phyloP scores from a whole-genome alignment of 2,329 filamentous ascomycete species.

The Coleophoma cylindrospora region DNA sequence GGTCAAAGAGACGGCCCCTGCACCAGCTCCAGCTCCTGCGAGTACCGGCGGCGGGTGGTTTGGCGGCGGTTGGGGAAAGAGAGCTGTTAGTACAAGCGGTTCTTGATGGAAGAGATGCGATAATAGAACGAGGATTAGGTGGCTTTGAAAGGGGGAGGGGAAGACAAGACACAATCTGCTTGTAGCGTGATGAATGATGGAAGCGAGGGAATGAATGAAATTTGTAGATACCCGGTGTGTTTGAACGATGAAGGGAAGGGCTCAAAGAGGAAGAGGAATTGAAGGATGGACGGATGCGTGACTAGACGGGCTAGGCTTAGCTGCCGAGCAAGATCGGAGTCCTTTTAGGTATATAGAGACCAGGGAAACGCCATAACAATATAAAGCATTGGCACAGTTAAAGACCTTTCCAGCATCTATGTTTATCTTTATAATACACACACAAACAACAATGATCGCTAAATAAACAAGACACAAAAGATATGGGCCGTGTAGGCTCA shows the following conservation, averaged over 20 bases:
- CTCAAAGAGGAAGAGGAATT: not conserved
- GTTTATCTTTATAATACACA: too few relatives aligned
- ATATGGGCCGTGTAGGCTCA: too few relatives aligned
- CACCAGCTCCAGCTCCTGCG: conserved; percentile 18
- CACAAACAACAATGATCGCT: too few relatives aligned
- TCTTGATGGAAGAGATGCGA: not conserved
- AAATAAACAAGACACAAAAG: too few relatives aligned
- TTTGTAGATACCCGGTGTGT: conserved; percentile 1
- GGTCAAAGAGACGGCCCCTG: conserved; percentile 9
- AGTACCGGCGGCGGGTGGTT: conserved; percentile 46
- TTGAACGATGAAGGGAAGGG: not conserved
- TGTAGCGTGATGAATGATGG: not conserved
- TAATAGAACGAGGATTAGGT: not conserved
- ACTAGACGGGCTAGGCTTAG: not conserved
- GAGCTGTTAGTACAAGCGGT: conserved; percentile 10
- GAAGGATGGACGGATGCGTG: not conserved
- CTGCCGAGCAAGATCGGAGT: too few relatives aligned
- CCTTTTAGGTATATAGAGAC: too few relatives aligned
- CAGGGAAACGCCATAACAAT: too few relatives aligned
- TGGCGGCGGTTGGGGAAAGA: conserved; percentile 30
- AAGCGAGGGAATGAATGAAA: not conserved
- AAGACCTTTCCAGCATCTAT: too few relatives aligned
- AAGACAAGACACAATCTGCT: not conserved
- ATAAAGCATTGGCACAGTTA: too few relatives aligned
- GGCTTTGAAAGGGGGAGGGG: not conserved